phyloP scores from a whole-genome alignment of 352 stramenopile species.

The Globisporangium acanthophoron region DNA sequence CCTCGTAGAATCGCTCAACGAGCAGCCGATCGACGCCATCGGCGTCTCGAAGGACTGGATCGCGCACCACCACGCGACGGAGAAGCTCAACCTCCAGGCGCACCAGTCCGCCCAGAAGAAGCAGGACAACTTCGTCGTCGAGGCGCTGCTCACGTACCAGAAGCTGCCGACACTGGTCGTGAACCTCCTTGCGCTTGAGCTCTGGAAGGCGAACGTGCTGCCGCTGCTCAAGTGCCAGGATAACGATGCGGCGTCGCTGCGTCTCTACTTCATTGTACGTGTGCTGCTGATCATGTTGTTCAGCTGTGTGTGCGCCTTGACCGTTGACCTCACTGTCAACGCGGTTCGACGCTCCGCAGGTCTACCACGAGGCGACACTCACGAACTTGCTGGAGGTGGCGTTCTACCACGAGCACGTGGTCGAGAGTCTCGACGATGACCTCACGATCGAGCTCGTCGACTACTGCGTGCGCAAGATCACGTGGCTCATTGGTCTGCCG shows the following conservation, averaged over 20 bases:
- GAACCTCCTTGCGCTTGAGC: slow-evolving; percentile 87
- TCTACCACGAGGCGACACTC: slow-evolving; percentile 89
- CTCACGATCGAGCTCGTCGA: slow-evolving; percentile 91
- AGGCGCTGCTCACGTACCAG: slow-evolving; percentile 88
- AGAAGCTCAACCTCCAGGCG: slow-evolving; percentile 93
- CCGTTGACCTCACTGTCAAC: background rate
- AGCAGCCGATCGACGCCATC: slow-evolving; percentile 58
- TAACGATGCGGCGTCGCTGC: slow-evolving; percentile 56
- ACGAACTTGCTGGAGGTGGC: slow-evolving; percentile 87
- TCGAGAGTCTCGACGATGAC: slow-evolving; percentile 86
- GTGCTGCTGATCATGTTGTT: background rate
- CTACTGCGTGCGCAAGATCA: slow-evolving; percentile 90
- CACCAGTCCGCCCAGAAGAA: slow-evolving; percentile 88
- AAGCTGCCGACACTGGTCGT: slow-evolving; percentile 87
- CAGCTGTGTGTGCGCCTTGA: background rate
- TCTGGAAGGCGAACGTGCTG: slow-evolving; percentile 86
- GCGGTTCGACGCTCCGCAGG: slow-evolving; percentile 11
- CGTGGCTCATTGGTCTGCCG: slow-evolving; percentile 68
- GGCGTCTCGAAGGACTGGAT: slow-evolving; percentile 73
- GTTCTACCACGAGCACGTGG: slow-evolving; percentile 87
- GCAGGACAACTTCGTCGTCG: slow-evolving; percentile 92
- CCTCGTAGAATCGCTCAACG: slow-evolving; percentile 66
- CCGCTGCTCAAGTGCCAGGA: slow-evolving; percentile 50
- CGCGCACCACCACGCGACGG: slow-evolving; percentile 78
- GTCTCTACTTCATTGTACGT: slow-evolving; percentile 89